phyloP scores from a whole-genome alignment of 768 basidiomycete species.

The Hemileccinum rubropunctum region DNA sequence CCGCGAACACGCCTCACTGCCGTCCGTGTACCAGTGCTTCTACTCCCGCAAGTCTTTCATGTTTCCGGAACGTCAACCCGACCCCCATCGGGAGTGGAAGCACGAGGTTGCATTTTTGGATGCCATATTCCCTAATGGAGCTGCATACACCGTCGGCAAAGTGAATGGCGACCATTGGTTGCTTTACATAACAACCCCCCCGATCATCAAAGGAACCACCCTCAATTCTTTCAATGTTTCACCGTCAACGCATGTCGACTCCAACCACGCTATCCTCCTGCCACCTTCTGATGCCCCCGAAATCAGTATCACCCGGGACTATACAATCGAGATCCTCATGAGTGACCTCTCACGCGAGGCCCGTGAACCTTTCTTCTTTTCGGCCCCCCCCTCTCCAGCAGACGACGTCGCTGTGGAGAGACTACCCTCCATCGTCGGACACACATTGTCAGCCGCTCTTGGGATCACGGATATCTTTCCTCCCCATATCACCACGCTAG shows the following conservation, averaged over 20 bases:
- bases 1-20: slow-evolving; percentile 58
- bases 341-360: slow-evolving; percentile 76
- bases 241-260: slow-evolving; percentile 12
- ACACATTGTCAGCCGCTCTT: slow-evolving; percentile 58
- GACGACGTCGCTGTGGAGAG: slow-evolving; percentile 46
- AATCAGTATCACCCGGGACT: slow-evolving; percentile 53
- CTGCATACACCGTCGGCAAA: slow-evolving; percentile 95
- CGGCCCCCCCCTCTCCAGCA: slow-evolving; percentile 41
- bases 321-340: slow-evolving; percentile 98
- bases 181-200: slow-evolving; percentile 81
- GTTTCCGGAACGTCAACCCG: slow-evolving; percentile 94
- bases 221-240: slow-evolving; percentile 17
- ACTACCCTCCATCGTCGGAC: slow-evolving; percentile 26
- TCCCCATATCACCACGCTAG: slow-evolving; percentile 71
- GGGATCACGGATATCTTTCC: slow-evolving; percentile 87
- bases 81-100: slow-evolving; percentile 92
- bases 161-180: slow-evolving; percentile 99
- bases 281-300: slow-evolving; percentile 13
- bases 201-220: slow-evolving; percentile 28
- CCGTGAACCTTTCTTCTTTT: slow-evolving; percentile 74
- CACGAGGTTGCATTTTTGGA: slow-evolving; percentile 92
- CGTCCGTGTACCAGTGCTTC: slow-evolving; percentile 85
- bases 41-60: slow-evolving; percentile 99
- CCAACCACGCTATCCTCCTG: slow-evolving; percentile 5
- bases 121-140: slow-evolving; percentile 80